Conservation (phyloP, 169 alveolate species). For the Plasmodium reichenowi region DNA sequence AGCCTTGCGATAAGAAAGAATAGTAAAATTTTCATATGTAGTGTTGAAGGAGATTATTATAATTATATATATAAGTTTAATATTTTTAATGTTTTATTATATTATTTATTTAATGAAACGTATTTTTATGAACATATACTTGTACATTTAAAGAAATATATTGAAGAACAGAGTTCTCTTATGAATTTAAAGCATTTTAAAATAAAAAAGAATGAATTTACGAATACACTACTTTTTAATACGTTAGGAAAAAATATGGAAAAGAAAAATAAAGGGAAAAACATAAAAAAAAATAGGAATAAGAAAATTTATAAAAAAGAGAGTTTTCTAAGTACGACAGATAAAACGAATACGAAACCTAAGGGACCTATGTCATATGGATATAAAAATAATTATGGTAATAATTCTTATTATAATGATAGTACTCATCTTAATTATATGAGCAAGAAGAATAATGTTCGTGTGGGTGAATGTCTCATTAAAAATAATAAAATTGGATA, state of each 20-base stretch:
- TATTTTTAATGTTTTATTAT: conserved; percentile 22
- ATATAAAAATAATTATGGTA: neutral
- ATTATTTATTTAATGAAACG: conserved; percentile 24
- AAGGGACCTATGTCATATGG: too few relatives aligned
- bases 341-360: neutral
- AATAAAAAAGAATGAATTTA: conserved; percentile 17
- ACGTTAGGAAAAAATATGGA: neutral
- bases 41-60: conserved; percentile 56
- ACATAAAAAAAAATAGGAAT: neutral
- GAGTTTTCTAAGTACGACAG: neutral
- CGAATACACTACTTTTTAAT: neutral
- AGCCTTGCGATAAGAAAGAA: conserved; percentile 13
- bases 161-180: conserved; percentile 14
- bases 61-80: conserved; percentile 29
- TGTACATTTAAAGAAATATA: conserved; percentile 9
- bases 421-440: neutral
- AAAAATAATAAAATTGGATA: too few relatives aligned
- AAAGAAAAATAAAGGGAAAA: neutral
- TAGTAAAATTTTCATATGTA: conserved; percentile 52
- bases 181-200: conserved; percentile 28
- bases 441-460: neutral
- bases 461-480: too few relatives aligned
- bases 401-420: neutral
- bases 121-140: conserved; percentile 27
- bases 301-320: neutral